Evolutionary conservation across 148 eudicot species (phyloP), one percentile per base, ranked within the genome.

Genomic region (Oxyria digyna): DNA sequence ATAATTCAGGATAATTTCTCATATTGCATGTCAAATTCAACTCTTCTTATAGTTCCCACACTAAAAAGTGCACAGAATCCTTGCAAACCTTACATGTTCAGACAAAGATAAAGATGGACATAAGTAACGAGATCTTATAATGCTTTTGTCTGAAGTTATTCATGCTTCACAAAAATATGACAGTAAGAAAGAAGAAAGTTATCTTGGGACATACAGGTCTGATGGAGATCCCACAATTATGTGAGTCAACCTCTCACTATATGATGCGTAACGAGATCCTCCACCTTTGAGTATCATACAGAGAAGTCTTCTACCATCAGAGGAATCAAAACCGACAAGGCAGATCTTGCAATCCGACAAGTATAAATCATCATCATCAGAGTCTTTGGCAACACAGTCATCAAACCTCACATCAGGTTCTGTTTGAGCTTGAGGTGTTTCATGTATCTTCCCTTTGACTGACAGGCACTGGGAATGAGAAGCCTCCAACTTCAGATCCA

Each of bases 271-370:
- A 46, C 99, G 89, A 41, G 99, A 95, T 13, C 97, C 99, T 75
- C 97, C 99, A 54, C 99, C 99, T 80, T 77, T 87, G 24, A 91
- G 99, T 69, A 88, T 82, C 82, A 91, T 82, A 74, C 78, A 79
- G 71, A 91, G 91, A 68, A 95, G 80, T 74, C 81, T 91, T 66
- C 97, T 87, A 75, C 83, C 72, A 74, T 84, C 87, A 74, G 91
- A 81, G 48, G 87, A 83, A 73, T 83, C 81, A 77, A 91, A 95
- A 48, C 99, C 99, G 70, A 84, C 80, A 50, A 95, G 80, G 33
- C 75, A 72, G 74, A 95, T 91, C 81, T 80, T 85, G 82, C 99
- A 95, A 67, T 91, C 89, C 49, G 96, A 89, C 77, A 95, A 84
- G 84, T 95, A 95, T 55, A 95, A 77, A 75, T 85, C 99, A 79